A percentile compares a stretch with the other conserved stretches of the same genome.
These are phyloP conservation scores for Coniochaeta ligniaria DNA, from an alignment of 2,329 filamentous ascomycete genomes.

Conservation along the genomic window DNA sequence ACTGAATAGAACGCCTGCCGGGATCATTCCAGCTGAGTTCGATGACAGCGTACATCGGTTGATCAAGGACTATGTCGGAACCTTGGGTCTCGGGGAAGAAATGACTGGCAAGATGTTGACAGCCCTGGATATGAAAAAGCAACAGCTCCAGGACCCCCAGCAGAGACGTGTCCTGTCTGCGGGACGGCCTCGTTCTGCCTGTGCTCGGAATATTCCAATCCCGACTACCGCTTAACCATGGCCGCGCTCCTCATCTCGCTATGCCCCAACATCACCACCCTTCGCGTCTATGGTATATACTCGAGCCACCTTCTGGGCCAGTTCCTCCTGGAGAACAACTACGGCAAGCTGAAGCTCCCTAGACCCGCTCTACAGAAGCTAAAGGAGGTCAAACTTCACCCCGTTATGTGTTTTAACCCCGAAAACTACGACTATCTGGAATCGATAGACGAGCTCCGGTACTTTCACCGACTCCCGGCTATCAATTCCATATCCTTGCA, in stretches of 20 bases:
- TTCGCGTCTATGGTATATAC: neutral
- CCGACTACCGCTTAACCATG: neutral
- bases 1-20: neutral
- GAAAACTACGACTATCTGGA: neutral
- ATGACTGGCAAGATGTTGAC: neutral
- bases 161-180: too few species aligned
- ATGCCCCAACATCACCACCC: conserved; percentile 1
- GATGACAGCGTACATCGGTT: neutral
- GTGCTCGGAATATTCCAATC: neutral
- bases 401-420: neutral
- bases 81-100: neutral
- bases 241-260: neutral
- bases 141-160: neutral
- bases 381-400: neutral
- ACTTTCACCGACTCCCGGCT: conserved; percentile 7
- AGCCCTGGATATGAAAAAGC: neutral
- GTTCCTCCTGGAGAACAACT: neutral
- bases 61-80: neutral
- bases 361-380: neutral
- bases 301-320: neutral
- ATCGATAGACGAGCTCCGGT: conserved; percentile 4
- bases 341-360: neutral
- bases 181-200: neutral
- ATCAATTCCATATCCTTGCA: conserved; percentile 5
- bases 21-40: neutral